A percentile compares a stretch with the other conserved stretches of the same genome.
Conservation (phyloP, 768 basidiomycete species). For the Amanita jacksonii region DNA sequence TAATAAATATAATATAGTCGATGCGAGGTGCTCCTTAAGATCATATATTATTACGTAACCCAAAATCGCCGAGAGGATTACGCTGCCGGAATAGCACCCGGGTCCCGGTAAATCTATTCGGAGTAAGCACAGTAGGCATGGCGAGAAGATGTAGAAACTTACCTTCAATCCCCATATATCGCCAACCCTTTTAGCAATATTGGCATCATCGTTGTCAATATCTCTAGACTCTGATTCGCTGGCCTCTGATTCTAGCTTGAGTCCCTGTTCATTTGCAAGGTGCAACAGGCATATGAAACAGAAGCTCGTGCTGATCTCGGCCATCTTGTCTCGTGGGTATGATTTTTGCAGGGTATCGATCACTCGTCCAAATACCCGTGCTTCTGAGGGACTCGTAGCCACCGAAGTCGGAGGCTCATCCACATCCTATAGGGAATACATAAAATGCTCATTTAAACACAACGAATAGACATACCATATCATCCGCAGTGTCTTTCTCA, state of each 20-base stretch:
- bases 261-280: conserved; percentile 92
- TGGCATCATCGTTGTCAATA: conserved; percentile 24
- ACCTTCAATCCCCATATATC: conserved; percentile 74
- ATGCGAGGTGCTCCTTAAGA: neutral
- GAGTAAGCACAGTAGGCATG: neutral
- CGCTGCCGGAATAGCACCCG: conserved; percentile 30
- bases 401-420: conserved; percentile 30
- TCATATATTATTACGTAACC: neutral
- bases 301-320: conserved; percentile 97
- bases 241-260: conserved; percentile 57
- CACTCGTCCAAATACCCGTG: conserved; percentile 68
- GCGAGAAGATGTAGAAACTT: conserved; percentile 12
- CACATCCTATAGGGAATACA: conserved; percentile 33
- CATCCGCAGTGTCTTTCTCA: conserved; percentile 28
- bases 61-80: conserved; percentile 11
- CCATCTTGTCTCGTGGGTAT: conserved; percentile 92
- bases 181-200: conserved; percentile 42
- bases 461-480: conserved; percentile 60
- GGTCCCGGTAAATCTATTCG: conserved; percentile 37
- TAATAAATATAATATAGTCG: conserved; percentile 8
- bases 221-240: conserved; percentile 27
- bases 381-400: conserved; percentile 56
- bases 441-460: conserved; percentile 2
- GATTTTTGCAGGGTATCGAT: conserved; percentile 71
- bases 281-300: conserved; percentile 98